A percentile compares a stretch with the other conserved stretches of the same genome.
These are phyloP conservation scores for Talaromyces sp. DNA, from an alignment of 2,329 filamentous ascomycete species.

Conservation along the genomic window DNA sequence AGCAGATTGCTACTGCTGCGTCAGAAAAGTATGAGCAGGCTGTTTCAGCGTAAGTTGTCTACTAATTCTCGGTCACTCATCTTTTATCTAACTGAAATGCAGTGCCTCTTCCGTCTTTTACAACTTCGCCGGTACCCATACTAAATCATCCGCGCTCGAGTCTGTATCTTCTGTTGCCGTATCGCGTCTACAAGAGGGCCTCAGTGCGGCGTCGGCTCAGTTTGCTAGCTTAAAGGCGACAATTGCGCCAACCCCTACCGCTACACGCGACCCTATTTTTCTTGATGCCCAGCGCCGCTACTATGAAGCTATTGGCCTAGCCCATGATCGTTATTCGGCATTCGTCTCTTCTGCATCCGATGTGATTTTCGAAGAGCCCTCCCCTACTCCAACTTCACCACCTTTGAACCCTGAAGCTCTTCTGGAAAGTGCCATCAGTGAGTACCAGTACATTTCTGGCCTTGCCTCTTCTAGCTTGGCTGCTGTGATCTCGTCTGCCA, in stretches of 20 bases:
- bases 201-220: constrained; percentile 66
- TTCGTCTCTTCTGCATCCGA: constrained; percentile 70
- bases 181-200: constrained; percentile 66
- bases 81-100: constrained; percentile 18
- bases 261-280: constrained; percentile 52
- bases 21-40: constrained; percentile 56
- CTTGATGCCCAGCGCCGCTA: constrained; percentile 65
- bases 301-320: constrained; percentile 73
- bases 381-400: constrained; percentile 48
- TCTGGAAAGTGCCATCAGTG: constrained; percentile 33
- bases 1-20: constrained; percentile 50
- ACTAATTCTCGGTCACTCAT: constrained; percentile 9
- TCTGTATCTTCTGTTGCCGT: constrained; percentile 66
- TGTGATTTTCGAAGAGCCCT: constrained; percentile 64
- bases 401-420: constrained; percentile 31
- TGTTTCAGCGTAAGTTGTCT: constrained; percentile 51
- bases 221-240: constrained; percentile 66
- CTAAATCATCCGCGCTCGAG: constrained; percentile 48
- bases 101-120: constrained; percentile 56
- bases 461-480: constrained; percentile 42
- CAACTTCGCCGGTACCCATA: constrained; percentile 52
- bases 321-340: constrained; percentile 73
- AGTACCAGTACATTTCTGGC: constrained; percentile 35
- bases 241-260: constrained; percentile 60
- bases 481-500: constrained; percentile 39